Evolutionary conservation across 2,329 filamentous ascomycete genomes (phyloP).

Genomic region (Verticillium klebahnii): DNA sequence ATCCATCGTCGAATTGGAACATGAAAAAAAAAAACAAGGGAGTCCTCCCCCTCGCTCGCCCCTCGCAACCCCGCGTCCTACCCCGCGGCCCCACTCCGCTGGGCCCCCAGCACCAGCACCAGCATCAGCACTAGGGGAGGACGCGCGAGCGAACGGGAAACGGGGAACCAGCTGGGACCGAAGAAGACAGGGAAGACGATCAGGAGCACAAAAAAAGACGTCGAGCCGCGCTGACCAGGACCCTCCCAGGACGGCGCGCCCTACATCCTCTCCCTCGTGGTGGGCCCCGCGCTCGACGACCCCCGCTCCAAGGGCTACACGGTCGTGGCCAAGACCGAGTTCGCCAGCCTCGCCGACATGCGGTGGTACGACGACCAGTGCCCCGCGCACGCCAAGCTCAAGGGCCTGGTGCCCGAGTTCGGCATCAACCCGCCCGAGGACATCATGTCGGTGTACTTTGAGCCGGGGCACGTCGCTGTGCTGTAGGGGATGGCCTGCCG

Average conservation of each 20-base stretch:
- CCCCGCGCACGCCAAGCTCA: conserved; percentile 36
- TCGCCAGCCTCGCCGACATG: conserved; percentile 63
- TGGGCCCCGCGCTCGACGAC: conserved; percentile 50
- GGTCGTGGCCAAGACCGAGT: conserved; percentile 57
- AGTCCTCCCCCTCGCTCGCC: not conserved
- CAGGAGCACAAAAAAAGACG: too few species aligned
- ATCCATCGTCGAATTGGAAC: not conserved
- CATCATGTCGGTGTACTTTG: conserved; percentile 4
- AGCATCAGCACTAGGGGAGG: too few species aligned
- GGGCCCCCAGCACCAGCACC: too few species aligned
- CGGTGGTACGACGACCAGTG: conserved; percentile 60
- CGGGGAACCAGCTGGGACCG: too few species aligned
- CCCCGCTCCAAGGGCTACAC: conserved; percentile 62
- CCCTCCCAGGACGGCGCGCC: conserved; percentile 59
- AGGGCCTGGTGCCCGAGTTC: conserved; percentile 23
- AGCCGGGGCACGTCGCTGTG: conserved; percentile 1
- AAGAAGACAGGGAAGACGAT: not conserved
- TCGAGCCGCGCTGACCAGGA: not conserved
- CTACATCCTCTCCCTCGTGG: conserved; percentile 58
- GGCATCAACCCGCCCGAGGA: conserved; percentile 1
- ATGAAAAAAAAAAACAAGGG: too few species aligned
- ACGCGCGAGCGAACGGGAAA: too few species aligned
- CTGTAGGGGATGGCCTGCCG: not conserved
- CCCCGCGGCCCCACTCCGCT: not conserved
- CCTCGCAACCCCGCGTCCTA: not conserved